Evolutionary conservation across 306 rosid species (phyloP), one percentile per base, ranked within the genome.

Genomic region (Chamaecrista fasciculata): DNA sequence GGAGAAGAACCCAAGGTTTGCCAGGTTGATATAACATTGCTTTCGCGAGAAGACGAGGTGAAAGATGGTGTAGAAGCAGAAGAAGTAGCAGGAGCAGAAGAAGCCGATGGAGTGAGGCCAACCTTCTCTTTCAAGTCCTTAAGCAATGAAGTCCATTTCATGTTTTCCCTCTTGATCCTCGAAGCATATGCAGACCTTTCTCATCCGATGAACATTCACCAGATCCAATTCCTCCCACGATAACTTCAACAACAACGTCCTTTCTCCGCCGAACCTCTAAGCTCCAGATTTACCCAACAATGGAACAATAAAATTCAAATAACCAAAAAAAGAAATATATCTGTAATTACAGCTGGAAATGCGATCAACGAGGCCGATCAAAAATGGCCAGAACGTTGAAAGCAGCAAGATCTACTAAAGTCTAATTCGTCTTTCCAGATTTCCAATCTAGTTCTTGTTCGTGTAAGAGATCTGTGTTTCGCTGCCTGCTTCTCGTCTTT

Each of bases 91-190:
- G 88, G 14, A 66, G 85, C 40, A 44, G 81, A 21, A 42, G 90
- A 60, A 10, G 86, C 76, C 34, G 85, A 25, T 56, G 60, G 86
- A 80, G 82, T 72, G 26, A 88, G 73, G 8, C 95, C 91, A 73
- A 88, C 91, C 84, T 77, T 88, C 85, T 88, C 95, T 79, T 82
- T 88, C 42, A 88, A 71, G 71, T 88, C 95, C 88, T 83, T 88
- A 69, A 88, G 86, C 89, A 88, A 83, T 83, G 95, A 48, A 50
- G 48, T 81, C 95, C 95, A 88, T 85, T 88, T 88, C 95, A 88
- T 88, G 85, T 63, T 40, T 63, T 63, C 52, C 36, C 23, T 23
- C 69, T 24, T 12, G 52, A 62, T 42, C 69, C 69, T 83, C 70
- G 67, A 75, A 80, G 76, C 87, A 67, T 70, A 33, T 69, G 65